Evolutionary conservation across 2,329 filamentous ascomycete species (phyloP), one percentile per base, ranked within the genome.

Genomic region (Graphiopsis chlorocephala): DNA sequence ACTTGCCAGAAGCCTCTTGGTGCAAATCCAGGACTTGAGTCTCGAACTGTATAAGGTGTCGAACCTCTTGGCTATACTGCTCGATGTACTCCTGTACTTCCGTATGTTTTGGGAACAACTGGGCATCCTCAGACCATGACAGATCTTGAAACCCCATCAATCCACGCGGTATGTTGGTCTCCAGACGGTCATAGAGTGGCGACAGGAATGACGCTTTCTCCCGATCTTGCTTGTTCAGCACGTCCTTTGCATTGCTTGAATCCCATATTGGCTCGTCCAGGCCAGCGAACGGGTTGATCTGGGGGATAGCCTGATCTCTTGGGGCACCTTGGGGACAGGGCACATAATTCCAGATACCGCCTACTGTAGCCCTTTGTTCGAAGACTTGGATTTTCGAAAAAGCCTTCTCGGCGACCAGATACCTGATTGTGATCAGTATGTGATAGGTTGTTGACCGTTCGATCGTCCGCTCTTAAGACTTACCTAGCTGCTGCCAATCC

Each of bases 261-360:
- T 76, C 73, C 80, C 82, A 86, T 64, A 88, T 77, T 5, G 91
- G 90, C 64, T 84, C 81, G 68, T 93, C 90, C 0, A 85, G 81
- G 26, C 85, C 83, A 52, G 83, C 83, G 71, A 85, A 72, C 2
- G 84, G 85, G 28, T 85, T 84, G n/a, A 86, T 86, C 73, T 93
- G 90, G 8, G 93, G 92, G 42, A 94, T 71, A 1, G 72, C 68
- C 53, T 81, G 76, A 12, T 73, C 71, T 52, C 76, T 76, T 70
- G 83, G 70, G 73, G 83, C 66, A 73, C 80, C 69, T 70, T 84
- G 67, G 74, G 81, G 72, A 45, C 65, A 67, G 1, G 81, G 79
- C 67, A 84, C 88, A 76, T 96, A 93, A 72, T 92, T 90, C 94
- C 94, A 98, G 11, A 95, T 86, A 2, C 95, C 94, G 64, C 93